Evolutionary conservation across 805 yeast species (phyloP).

Genomic region (Lachancea meyersii): DNA sequence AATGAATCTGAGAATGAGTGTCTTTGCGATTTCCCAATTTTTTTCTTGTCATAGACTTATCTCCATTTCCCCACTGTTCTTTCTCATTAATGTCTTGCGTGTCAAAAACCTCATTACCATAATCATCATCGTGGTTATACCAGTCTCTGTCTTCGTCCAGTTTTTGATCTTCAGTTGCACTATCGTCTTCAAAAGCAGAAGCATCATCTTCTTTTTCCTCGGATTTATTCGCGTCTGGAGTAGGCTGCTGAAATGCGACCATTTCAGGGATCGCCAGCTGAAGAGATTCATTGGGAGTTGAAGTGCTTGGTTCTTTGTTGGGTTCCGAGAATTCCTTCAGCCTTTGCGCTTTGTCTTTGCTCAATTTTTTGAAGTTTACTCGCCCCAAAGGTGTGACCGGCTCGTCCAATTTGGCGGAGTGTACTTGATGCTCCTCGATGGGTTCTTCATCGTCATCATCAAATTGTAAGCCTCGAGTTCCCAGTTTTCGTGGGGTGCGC

Average conservation of each 20-base stretch:
- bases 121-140: constrained; percentile 31
- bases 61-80: not conserved
- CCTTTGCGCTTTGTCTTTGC: constrained; percentile 17
- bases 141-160: constrained; percentile 27
- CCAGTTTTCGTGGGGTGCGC: not conserved
- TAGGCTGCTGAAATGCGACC: not conserved
- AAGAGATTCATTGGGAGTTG: not conserved
- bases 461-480: not conserved
- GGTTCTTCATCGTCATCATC: not conserved
- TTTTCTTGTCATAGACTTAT: not conserved
- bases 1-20: constrained; percentile 16
- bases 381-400: not conserved
- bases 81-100: not conserved
- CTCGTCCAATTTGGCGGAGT: too few species aligned
- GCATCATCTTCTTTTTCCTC: not conserved
- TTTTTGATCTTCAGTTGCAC: not conserved
- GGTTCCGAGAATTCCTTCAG: constrained; percentile 19
- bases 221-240: not conserved
- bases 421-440: too few species aligned
- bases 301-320: not conserved
- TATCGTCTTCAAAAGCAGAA: not conserved
- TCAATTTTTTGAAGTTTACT: constrained; percentile 19
- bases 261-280: not conserved
- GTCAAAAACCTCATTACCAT: constrained; percentile 13
- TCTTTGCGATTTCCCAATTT: not conserved